Evolutionary conservation across 1,139 yeast species (phyloP).

Genomic region (Debaryomyces sp.): DNA sequence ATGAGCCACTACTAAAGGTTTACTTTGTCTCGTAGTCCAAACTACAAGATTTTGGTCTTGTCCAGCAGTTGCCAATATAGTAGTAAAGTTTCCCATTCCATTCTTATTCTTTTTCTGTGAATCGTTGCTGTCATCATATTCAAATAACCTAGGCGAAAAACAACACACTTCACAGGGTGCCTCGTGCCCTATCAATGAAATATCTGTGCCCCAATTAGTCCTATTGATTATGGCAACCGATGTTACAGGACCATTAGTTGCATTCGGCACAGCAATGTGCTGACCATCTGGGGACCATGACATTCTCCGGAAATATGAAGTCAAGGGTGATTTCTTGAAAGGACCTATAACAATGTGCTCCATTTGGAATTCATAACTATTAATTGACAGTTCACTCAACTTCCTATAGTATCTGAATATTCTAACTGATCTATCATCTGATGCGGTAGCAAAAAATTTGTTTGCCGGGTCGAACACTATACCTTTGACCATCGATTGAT

Average conservation of each 20-base stretch:
- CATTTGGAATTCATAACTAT: conserved; percentile 78
- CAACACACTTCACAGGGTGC: conserved; percentile 95
- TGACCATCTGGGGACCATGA: conserved; percentile 92
- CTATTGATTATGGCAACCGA: conserved; percentile 86
- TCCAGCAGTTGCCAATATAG: conserved; percentile 77
- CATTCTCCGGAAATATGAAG: conserved; percentile 87
- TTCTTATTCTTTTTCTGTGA: conserved; percentile 17
- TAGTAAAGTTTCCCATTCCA: conserved; percentile 33
- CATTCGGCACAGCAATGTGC: conserved; percentile 94
- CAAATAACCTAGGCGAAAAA: conserved; percentile 77
- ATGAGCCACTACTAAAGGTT: conserved; percentile 66
- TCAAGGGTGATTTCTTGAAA: conserved; percentile 83
- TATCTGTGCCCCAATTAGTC: conserved; percentile 91
- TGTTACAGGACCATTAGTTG: conserved; percentile 94
- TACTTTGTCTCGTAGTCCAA: conserved; percentile 65
- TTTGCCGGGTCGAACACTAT: conserved; percentile 97
- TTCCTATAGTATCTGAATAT: conserved; percentile 81
- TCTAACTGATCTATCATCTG: conserved; percentile 91
- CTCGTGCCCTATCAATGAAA: conserved; percentile 91
- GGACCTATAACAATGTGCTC: conserved; percentile 86
- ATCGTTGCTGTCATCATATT: conserved; percentile 18
- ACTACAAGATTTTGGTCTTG: conserved; percentile 73
- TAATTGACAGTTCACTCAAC: conserved; percentile 49
- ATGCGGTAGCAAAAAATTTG: conserved; percentile 94
- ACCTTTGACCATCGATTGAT: conserved; percentile 95